Conservation (phyloP, 345 rosid genomes). For the Punica granatum region DNA sequence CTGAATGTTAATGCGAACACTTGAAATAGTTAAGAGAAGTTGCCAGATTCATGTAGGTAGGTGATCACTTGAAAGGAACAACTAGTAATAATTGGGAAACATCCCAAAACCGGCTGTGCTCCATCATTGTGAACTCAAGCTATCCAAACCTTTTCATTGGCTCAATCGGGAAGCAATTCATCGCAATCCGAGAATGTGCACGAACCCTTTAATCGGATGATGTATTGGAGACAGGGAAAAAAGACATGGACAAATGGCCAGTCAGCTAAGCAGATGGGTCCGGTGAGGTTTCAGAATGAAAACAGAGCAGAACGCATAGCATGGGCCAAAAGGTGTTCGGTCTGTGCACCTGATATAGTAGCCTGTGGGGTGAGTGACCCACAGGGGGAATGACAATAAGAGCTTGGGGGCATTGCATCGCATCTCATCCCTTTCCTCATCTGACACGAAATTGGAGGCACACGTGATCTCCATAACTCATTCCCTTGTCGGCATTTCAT, state of each 20-base stretch:
- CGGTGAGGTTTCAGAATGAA: not conserved
- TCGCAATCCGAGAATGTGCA: not conserved
- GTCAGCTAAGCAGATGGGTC: not conserved
- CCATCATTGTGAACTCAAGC: not conserved
- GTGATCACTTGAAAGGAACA: not conserved
- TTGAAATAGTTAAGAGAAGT: not conserved
- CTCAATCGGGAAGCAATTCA: not conserved
- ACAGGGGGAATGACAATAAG: too few species aligned
- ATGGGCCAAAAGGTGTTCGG: not conserved
- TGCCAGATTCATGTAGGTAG: not conserved
- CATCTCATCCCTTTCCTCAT: not conserved
- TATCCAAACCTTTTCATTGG: not conserved
- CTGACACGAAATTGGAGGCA: constrained; percentile 2
- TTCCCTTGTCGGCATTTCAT: not conserved
- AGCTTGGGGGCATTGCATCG: not conserved
- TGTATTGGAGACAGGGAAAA: not conserved
- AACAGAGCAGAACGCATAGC: not conserved
- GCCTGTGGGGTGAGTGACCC: too few species aligned
- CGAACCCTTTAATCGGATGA: not conserved
- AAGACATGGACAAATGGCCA: not conserved
- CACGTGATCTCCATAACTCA: constrained; percentile 7
- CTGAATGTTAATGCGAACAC: not conserved
- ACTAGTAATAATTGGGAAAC: not conserved
- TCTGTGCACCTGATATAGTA: not conserved
- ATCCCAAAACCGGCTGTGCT: not conserved